Percentiles rank a stretch among this genome's conserved stretches.
These are phyloP conservation scores for Cicer arietinum DNA, from an alignment of 306 rosid genomes.

Conservation along the genomic window DNA sequence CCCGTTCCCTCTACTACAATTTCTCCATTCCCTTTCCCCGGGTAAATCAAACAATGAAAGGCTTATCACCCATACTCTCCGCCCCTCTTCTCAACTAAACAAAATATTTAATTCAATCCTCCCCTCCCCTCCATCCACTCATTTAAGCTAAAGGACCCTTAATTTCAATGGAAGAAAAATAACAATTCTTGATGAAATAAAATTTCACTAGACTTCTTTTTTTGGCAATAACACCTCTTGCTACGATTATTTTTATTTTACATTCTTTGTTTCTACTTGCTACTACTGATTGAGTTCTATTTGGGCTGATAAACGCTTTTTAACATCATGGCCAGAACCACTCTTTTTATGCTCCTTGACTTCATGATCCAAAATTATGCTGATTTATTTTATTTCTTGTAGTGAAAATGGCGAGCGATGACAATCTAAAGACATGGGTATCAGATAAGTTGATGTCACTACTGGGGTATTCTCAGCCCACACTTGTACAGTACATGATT, in stretches of 20 bases:
- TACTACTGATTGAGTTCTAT: slow-evolving; percentile 23
- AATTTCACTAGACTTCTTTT: neutral
- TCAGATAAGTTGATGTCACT: slow-evolving; percentile 74
- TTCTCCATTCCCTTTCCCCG: neutral
- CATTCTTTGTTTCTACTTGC: slow-evolving; percentile 27
- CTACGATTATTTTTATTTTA: neutral
- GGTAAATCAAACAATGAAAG: neutral
- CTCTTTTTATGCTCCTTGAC: slow-evolving; percentile 2
- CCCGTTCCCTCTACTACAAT: neutral
- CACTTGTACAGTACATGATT: slow-evolving; percentile 75
- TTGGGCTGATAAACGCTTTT: slow-evolving; percentile 15
- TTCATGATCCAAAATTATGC: neutral
- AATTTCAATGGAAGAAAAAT: neutral
- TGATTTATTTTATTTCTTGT: slow-evolving; percentile 39
- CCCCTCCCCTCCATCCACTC: neutral
- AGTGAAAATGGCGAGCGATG: slow-evolving; percentile 69
- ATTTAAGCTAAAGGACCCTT: neutral
- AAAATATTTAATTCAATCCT: neutral
- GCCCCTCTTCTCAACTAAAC: neutral
- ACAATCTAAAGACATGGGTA: slow-evolving; percentile 74
- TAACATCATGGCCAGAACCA: neutral
- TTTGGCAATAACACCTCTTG: slow-evolving; percentile 23
- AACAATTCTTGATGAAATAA: neutral
- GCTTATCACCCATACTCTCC: neutral
- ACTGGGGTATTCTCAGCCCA: slow-evolving; percentile 80